Evolutionary conservation across 306 rosid genomes (phyloP), one percentile per base, ranked within the genome.

Genomic region (Benincasa hispida): DNA sequence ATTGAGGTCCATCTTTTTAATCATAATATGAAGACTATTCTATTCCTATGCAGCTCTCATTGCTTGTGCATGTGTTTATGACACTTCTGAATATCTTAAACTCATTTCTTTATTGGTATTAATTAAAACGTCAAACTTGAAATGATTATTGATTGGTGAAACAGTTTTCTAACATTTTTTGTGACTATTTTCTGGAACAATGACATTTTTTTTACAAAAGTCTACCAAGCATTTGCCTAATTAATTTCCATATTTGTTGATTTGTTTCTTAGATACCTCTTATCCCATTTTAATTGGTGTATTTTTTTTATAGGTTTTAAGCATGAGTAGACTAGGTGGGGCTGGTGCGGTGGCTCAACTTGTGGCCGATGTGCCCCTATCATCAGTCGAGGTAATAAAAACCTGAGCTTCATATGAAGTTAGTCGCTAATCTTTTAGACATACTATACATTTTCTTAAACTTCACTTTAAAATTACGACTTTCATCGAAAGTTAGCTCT

Each of bases 311-410:
- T 8, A 92, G 99, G 99, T 94, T 25, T 83, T 94, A 78, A 95
- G 99, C 85, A 90, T 95, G 99, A 95, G 99, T 80, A 88, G 99
- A 73, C 85, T 92, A 4, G 99, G 99, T 30, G 99, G 96, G 82
- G 92, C 99, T 37, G 96, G 98, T 21, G 99, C 97, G 18, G 97
- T 92, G 75, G 99, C 99, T 83, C 99, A 95, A 63, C 99, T 95
- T 82, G 97, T 95, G 13, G 93, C 98, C 54, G 99, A 95, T 81
- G 96, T 90, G 66, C 98, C 98, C 78, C 15, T 90, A 72, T 89
- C 92, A 22, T 89, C 92, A 25, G 81, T 82, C 5, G 91, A 85
- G 91, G 91, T 87, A 85, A 42, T 34, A 47, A 57, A 30, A 25
- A 27, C 25, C 34, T 27, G 27, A 27, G 21, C 51, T 35, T 30